Conservation (phyloP, 352 stramenopile genomes). For the Phytopythium sindhum region DNA sequence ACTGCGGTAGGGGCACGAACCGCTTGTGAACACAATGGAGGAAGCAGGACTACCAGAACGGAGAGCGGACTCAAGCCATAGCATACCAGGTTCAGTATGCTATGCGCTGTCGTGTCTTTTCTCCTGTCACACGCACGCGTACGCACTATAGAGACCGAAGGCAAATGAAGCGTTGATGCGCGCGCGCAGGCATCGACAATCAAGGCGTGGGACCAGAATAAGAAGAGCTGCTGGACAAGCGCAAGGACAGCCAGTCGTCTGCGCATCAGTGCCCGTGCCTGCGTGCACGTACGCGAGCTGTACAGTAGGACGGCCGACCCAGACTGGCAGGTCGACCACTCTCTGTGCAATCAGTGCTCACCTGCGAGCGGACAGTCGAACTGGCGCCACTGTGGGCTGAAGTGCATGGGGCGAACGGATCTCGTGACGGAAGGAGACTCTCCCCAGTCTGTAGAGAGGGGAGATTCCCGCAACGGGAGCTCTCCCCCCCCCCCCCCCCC, state of each 20-base stretch:
- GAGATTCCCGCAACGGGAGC: background rate
- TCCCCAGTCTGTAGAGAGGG: background rate
- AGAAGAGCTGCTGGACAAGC: conserved; percentile 1
- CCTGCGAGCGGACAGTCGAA: background rate
- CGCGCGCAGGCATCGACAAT: conserved; percentile 3
- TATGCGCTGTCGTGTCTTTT: too few species aligned
- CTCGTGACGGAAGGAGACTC: background rate
- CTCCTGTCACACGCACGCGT: too few species aligned
- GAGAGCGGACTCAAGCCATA: too few species aligned
- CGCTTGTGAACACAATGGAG: background rate
- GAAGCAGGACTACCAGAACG: too few species aligned
- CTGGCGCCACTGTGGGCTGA: conserved; percentile 7
- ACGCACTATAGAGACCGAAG: too few species aligned
- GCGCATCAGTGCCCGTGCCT: background rate
- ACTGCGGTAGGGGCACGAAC: background rate
- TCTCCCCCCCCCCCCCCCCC: too few species aligned
- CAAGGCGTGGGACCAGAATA: background rate
- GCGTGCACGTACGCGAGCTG: background rate
- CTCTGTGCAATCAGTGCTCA: background rate
- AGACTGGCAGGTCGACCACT: background rate
- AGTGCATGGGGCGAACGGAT: conserved; percentile 9
- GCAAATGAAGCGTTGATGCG: conserved; percentile 2
- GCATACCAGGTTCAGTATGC: too few species aligned
- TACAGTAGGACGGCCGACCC: background rate
- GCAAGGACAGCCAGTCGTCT: conserved; percentile 3